Base-by-base conservation (phyloP, 2,329 filamentous ascomycete species). In the Clarireedia homoeocarpa region DNA sequence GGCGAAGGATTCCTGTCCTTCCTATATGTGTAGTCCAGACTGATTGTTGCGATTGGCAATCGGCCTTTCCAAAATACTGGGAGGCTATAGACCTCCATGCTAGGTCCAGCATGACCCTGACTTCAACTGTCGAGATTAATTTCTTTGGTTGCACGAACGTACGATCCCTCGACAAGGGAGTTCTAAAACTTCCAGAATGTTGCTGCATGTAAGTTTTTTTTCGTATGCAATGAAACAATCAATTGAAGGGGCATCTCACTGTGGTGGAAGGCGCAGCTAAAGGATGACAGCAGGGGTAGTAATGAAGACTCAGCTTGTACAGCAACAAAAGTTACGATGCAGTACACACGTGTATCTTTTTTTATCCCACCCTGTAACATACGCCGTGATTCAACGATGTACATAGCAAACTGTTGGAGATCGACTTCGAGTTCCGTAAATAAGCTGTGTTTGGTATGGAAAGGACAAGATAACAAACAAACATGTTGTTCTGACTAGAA, bases 261-360 rank as follows among this genome's bases (percentile, higher is more conserved):
- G 23, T 47, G 26, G 40, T 45, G 34, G 27, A 49, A 40, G 44
- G 55, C 38, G 44, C 55, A 57, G 55, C 55, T 53, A 52, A 54
- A 48, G 38, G 55, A 53, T 57, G 55, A 47, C 55, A 48, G 55
- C 55, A 57, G 42, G 51, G 45, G 36, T 12, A 26, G 23, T 38
- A 42, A 38, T 44, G 17, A n/a, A 24, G 24, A 20, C 30, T 51
- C 53, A 52, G 48, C 53, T 27, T 46, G 38, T 23, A 40, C 20
- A 40, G 42, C 40, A 46, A 42, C 14, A 55, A 24, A 36, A 44
- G 26, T 15, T 36, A 34, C 30, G 10, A 12, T 34, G 12, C 30
- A 34, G 30, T 34, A 34, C 30, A 34, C 10, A 34, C 9, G 10
- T 12, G 12, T 12, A 34, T 12, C 30, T 14, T 36, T 46, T 44